phyloP scores from a whole-genome alignment of 2,329 filamentous ascomycete genomes.

The Colletotrichum chrysophilum region DNA sequence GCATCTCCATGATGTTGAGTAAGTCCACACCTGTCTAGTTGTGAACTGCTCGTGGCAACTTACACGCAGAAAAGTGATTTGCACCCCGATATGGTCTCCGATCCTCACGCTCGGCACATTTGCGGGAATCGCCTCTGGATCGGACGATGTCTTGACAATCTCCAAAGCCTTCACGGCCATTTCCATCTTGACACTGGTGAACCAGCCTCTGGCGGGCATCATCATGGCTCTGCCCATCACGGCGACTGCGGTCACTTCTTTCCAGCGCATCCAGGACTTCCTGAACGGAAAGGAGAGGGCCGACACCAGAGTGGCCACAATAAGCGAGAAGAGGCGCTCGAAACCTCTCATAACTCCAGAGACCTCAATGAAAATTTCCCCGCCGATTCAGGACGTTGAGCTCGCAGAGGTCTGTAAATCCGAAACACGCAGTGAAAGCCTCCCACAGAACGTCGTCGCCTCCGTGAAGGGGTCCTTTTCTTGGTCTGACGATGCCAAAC shows the following conservation, averaged over 20 bases:
- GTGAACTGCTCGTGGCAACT: not conserved
- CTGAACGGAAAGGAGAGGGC: slow-evolving; percentile 23
- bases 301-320: not conserved
- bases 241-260: slow-evolving; percentile 24
- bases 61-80: slow-evolving; percentile 9
- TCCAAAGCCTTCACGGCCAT: slow-evolving; percentile 24
- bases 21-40: not conserved
- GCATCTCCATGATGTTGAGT: slow-evolving; percentile 20
- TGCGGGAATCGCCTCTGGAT: slow-evolving; percentile 17
- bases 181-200: slow-evolving; percentile 27
- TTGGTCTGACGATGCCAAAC: slow-evolving; percentile 14
- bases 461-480: slow-evolving; percentile 10
- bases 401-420: not conserved
- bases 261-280: slow-evolving; percentile 30
- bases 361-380: not conserved
- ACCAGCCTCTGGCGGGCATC: slow-evolving; percentile 23
- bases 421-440: too few species aligned
- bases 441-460: not conserved
- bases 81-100: slow-evolving; percentile 24
- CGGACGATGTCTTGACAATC: slow-evolving; percentile 6
- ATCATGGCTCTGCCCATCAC: slow-evolving; percentile 25
- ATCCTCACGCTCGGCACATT: slow-evolving; percentile 26
- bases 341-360: too few species aligned
- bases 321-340: not conserved
- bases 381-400: not conserved